These are phyloP conservation scores for Chaetomium olivaceum DNA, from an alignment of 2,329 filamentous ascomycete genomes.

Conservation along the genomic window DNA sequence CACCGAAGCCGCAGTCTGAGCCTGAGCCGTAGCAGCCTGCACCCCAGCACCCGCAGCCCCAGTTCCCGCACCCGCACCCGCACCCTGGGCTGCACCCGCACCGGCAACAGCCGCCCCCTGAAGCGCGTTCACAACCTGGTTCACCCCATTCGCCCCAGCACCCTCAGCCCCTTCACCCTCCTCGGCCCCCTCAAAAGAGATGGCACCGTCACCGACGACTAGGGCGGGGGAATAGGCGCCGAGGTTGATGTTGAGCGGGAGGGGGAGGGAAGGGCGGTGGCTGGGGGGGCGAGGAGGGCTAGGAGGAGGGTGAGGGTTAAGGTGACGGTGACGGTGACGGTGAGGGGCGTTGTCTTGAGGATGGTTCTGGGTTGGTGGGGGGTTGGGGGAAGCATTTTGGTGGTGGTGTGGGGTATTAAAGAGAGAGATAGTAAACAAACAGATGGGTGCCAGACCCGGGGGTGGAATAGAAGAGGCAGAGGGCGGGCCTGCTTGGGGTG, in stretches of 20 bases:
- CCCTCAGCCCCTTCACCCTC: constrained; percentile 37
- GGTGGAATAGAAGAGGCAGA: too few species aligned
- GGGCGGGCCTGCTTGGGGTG: not conserved
- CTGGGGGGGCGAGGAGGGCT: constrained; percentile 24
- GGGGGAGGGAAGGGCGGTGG: too few species aligned
- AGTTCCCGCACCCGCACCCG: too few species aligned
- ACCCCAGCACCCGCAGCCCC: not conserved
- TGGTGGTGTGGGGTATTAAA: not conserved
- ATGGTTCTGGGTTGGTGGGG: not conserved
- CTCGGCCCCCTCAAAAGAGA: constrained; percentile 44
- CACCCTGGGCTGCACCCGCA: not conserved
- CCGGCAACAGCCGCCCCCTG: constrained; percentile 41
- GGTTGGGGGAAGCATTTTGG: not conserved
- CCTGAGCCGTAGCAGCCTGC: not conserved
- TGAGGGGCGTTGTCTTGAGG: not conserved
- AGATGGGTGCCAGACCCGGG: not conserved
- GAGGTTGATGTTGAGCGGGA: constrained; percentile 55
- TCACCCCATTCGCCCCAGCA: constrained; percentile 35
- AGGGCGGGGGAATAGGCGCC: constrained; percentile 53
- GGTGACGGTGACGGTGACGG: not conserved
- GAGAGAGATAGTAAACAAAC: not conserved
- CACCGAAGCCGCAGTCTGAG: not conserved
- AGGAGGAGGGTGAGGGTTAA: not conserved
- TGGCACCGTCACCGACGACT: constrained; percentile 56
- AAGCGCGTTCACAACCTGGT: constrained; percentile 45